Evolutionary conservation across 306 rosid species (phyloP), one percentile per base, ranked within the genome.

Genomic region (Gleditsia sinensis): DNA sequence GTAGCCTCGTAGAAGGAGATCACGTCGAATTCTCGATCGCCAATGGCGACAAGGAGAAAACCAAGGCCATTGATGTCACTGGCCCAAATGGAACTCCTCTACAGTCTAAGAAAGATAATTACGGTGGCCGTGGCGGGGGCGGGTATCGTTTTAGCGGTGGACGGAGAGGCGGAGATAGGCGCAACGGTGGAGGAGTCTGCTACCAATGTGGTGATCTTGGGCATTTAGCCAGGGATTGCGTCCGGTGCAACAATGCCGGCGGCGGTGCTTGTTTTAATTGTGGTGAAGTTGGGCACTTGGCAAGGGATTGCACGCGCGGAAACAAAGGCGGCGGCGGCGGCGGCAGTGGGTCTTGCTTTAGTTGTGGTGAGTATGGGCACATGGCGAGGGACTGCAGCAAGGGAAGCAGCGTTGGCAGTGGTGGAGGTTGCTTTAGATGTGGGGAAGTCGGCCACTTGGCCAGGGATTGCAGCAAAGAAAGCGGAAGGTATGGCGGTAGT

Each of bases 31-130:
- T 80, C 83, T 36, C 74, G 49, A 85, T 93, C 81, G 87, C 85
- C 14, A 46, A 71, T 2, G 86, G 84, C 7, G 96, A 86, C 1
- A 85, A 83, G 67, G 92, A 84, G n/a, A 93, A 89, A 64, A 86
- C 89, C 67, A 91, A 88, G 39, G 98, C 98, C 7, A 57, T 91
- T 10, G 95, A 93, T 12, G 98, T 93, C 19, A 88, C 94, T 0
- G 90, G 90, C 6, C 86, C 83, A 9, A 72, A 88, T 57, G 97
- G 93, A 53, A 80, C 86, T 16, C 64, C 93, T 9, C 75, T 92
- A 5, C 86, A 77, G 46, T 78, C 91, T 10, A 75, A 54, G 28
- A 75, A 62, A 48, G 84, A 69, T 9, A 74, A 48, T 9, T 74
- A 69, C 49, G 69, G 72, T 7, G 73, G 86, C 0, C 74, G 71